Percentiles rank a stretch among this genome's conserved stretches.
phyloP scores from a whole-genome alignment of 1,284 basidiomycete species.

The Leccinum subrobustum region DNA sequence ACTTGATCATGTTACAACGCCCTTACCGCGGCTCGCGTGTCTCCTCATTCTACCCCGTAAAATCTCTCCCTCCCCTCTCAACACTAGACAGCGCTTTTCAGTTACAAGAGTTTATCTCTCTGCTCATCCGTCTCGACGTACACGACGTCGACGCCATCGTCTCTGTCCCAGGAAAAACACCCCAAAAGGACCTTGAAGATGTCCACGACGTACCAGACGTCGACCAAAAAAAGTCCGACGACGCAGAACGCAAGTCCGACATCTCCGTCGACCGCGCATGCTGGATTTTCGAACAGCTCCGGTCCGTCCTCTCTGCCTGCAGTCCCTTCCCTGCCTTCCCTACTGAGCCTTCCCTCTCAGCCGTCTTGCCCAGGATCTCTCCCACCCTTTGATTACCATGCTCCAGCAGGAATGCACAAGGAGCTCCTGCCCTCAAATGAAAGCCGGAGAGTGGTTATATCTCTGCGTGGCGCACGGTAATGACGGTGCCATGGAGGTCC shows the following conservation, averaged over 20 bases:
- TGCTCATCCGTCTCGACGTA: slow-evolving; percentile 81
- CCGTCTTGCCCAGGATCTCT: slow-evolving; percentile 89
- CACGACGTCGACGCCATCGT: slow-evolving; percentile 87
- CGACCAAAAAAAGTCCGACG: slow-evolving; percentile 39
- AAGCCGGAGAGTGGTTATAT: slow-evolving; percentile 95
- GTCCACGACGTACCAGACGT: slow-evolving; percentile 35
- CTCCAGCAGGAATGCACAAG: slow-evolving; percentile 86
- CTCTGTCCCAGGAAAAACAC: slow-evolving; percentile 56
- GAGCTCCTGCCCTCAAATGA: slow-evolving; percentile 91
- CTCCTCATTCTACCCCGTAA: slow-evolving; percentile 74
- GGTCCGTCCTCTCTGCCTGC: slow-evolving; percentile 49
- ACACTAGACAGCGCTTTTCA: slow-evolving; percentile 90
- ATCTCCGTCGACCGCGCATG: slow-evolving; percentile 75
- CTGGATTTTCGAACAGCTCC: slow-evolving; percentile 94
- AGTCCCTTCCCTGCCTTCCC: neutral
- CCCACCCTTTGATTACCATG: slow-evolving; percentile 84
- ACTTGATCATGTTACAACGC: slow-evolving; percentile 42
- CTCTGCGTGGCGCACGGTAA: slow-evolving; percentile 91
- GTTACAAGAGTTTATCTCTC: slow-evolving; percentile 91
- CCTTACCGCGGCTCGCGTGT: slow-evolving; percentile 73
- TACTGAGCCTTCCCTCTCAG: slow-evolving; percentile 40
- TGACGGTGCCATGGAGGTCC: slow-evolving; percentile 74
- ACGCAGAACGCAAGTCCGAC: slow-evolving; percentile 45
- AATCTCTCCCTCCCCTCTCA: slow-evolving; percentile 61
- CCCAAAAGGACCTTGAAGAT: slow-evolving; percentile 35